Conservation (phyloP, 2,329 filamentous ascomycete genomes). For the Pyricularia grisea region DNA sequence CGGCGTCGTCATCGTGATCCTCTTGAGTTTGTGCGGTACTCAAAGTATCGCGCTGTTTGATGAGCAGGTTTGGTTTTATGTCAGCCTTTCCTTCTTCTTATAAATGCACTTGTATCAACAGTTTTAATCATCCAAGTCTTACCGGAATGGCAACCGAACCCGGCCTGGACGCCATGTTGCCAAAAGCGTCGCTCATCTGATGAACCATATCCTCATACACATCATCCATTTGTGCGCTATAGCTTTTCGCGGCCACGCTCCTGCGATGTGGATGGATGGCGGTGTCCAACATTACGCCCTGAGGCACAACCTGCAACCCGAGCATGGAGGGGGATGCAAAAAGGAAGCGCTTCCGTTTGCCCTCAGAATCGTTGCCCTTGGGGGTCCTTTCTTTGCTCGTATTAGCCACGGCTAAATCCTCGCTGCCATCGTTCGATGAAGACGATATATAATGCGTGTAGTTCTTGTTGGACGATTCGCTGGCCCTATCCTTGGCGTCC, state of each 20-base stretch:
- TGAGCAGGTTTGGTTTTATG: not conserved
- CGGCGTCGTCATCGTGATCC: not conserved
- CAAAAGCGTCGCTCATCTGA: not conserved
- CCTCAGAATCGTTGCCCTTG: not conserved
- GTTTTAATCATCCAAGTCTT: not conserved
- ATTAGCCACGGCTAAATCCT: not conserved
- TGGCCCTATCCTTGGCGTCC: not conserved
- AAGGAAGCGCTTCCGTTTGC: not conserved
- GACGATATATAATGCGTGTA: not conserved
- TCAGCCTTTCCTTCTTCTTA: not conserved
- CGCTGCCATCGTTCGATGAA: not conserved
- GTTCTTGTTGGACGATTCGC: not conserved
- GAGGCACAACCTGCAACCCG: conserved; percentile 2
- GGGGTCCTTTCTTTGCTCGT: not conserved
- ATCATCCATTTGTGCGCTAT: not conserved
- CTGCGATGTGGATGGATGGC: not conserved
- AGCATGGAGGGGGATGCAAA: not conserved
- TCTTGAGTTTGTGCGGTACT: not conserved
- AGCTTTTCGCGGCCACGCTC: not conserved
- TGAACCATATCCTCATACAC: not conserved
- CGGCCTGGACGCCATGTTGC: not conserved
- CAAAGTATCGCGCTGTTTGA: not conserved
- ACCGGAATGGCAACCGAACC: not conserved
- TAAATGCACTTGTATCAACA: not conserved
- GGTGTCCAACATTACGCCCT: not conserved